Percentiles rank a stretch among this genome's conserved stretches.
phyloP scores from a whole-genome alignment of 495 filamentous ascomycete genomes.

The Lepidopterella palustris region DNA sequence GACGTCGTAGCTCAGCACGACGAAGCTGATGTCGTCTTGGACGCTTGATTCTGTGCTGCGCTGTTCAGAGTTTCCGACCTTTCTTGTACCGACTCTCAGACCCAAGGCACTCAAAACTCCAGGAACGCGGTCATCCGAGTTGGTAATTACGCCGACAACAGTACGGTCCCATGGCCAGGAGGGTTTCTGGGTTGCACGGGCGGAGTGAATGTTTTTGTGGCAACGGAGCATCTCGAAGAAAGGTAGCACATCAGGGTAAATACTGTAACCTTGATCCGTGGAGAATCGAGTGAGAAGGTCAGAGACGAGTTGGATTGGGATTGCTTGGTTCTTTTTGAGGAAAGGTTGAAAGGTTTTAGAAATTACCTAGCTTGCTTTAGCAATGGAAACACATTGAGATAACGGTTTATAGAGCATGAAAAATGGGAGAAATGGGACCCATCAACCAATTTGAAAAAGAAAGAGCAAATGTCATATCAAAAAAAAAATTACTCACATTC shows the following conservation, averaged over 20 bases:
- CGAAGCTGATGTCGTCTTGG: conserved; percentile 54
- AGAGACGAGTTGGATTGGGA: conserved; percentile 48
- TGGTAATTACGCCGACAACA: conserved; percentile 63
- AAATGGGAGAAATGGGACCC: neutral
- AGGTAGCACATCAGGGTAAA: conserved; percentile 48
- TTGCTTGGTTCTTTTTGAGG: conserved; percentile 18
- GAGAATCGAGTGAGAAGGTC: conserved; percentile 56
- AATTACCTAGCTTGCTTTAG: conserved; percentile 42
- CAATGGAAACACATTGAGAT: neutral
- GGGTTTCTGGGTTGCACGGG: neutral
- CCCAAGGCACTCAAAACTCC: conserved; percentile 56
- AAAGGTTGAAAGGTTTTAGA: conserved; percentile 42
- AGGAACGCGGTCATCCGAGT: conserved; percentile 68
- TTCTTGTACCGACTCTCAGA: conserved; percentile 44
- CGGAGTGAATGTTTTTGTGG: conserved; percentile 6
- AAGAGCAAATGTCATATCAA: neutral
- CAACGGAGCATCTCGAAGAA: conserved; percentile 47
- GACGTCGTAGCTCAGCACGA: conserved; percentile 67
- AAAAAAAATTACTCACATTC: conserved; percentile 37
- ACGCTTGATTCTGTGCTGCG: conserved; percentile 1
- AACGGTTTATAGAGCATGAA: neutral
- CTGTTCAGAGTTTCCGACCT: conserved; percentile 2
- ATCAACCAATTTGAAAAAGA: neutral
- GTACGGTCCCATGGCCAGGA: conserved; percentile 38
- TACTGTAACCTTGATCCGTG: conserved; percentile 52